Base-by-base conservation (phyloP, 2,329 filamentous ascomycete genomes). In the Endoconidiophora laricicola region DNA sequence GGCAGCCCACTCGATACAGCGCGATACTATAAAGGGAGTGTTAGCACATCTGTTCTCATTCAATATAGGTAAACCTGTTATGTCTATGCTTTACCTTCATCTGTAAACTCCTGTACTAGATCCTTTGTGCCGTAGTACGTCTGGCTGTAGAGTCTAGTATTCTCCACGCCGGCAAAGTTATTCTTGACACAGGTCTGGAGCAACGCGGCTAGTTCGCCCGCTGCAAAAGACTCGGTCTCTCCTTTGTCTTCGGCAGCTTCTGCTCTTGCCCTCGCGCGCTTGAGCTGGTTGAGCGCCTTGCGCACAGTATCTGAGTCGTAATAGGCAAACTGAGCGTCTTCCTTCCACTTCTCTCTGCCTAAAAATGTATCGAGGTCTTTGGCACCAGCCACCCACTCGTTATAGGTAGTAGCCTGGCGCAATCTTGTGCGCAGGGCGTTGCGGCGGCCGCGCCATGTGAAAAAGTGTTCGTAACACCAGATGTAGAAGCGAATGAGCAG, bases 101-200 rank as follows among this genome's bases (percentile, higher is more conserved):
- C 86, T 42, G 94, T 69, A 60, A 90, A 96, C 50, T 81, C 79
- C 64, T 96, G 91, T 26, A 94, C 85, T 56, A 95, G 66, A 54
- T 91, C 78, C 65, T 98, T 98, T n/a, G 91, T 96, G 29, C 91
- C 91, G 58, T 87, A 94, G 62, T 98, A 98, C 2, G 90, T 94
- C 66, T 96, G 88, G 59, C 86, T 94, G 63, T 98, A 98, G n/a
- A 98, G 67, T 49, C 86, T 76, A 7, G 90, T 79, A 59, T 94
- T 96, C 64, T 98, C 91, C 12, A 94, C 81, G 0, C 91, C 91
- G 16, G 86, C 86, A 65, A 96, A 98, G 61, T 98, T 96, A 65
- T 88, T 94, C 73, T 95, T 98, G 58, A 95, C 83, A 61, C 88
- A 96, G 12, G 85, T 86, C 66, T 94, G 86, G 18, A 93, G 69